Evolutionary conservation across 1,284 basidiomycete genomes (phyloP).

Genomic region (Puccinia polysora): DNA sequence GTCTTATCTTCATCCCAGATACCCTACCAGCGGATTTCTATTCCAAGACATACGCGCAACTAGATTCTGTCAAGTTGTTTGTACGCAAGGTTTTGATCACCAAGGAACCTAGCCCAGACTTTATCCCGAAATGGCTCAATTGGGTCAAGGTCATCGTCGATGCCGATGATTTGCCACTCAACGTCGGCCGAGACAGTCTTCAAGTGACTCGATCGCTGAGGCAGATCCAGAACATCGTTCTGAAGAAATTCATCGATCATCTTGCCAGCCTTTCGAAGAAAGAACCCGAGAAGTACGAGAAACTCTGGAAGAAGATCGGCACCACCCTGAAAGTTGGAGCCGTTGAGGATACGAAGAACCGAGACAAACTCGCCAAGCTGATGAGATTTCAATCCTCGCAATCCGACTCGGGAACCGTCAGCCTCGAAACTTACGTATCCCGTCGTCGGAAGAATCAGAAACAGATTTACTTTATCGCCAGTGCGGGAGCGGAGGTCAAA

Average conservation of each 20-base stretch:
- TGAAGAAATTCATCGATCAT: constrained; percentile 73
- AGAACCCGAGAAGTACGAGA: constrained; percentile 66
- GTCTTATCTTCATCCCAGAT: constrained; percentile 47
- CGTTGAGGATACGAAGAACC: constrained; percentile 65
- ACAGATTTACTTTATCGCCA: constrained; percentile 59
- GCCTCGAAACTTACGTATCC: constrained; percentile 64
- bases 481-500: constrained; percentile 46
- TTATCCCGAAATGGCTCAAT: constrained; percentile 80
- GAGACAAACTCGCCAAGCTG: constrained; percentile 69
- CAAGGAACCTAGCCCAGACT: constrained; percentile 69
- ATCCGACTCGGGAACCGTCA: constrained; percentile 36
- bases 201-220: constrained; percentile 77
- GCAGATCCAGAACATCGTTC: constrained; percentile 68
- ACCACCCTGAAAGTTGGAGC: constrained; percentile 80
- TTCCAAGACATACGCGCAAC: constrained; percentile 48
- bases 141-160: constrained; percentile 69
- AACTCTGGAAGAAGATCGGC: constrained; percentile 65
- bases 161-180: constrained; percentile 86
- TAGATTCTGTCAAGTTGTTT: constrained; percentile 49
- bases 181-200: constrained; percentile 87
- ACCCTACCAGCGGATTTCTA: constrained; percentile 50
- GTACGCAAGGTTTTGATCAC: constrained; percentile 77
- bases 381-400: constrained; percentile 61
- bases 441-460: constrained; percentile 82
- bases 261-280: constrained; percentile 66